Evolutionary conservation across 768 basidiomycete species (phyloP), one percentile per base, ranked within the genome.

Genomic region (Kwoniella sp.): DNA sequence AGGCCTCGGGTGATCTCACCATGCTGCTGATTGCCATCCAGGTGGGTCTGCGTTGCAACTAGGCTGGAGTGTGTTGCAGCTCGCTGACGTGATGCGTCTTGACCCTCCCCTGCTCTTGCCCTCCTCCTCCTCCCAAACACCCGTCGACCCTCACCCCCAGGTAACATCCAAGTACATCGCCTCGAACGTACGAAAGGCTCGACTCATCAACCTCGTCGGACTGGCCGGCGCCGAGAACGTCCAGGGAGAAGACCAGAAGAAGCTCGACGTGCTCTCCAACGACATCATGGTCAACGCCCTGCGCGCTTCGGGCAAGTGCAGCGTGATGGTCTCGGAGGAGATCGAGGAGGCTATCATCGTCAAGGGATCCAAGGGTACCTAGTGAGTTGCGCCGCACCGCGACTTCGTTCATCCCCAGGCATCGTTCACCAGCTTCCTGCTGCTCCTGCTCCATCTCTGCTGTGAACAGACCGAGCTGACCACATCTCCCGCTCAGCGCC

Each of bases 261-360:
- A 99, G 77, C 81, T 99, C 46, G 92, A 95, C 69, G 85, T 95
- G n/a, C 79, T 95, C 27, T 87, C 90, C 12, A 96, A 99, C 73
- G 92, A 99, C 73, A 99, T 99, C 80, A 98, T 99, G 95, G 82
- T 98, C 66, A 96, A 96, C 69, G 86, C 92, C 40, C 82, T 99
- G 28, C 83, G 89, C 34, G 92, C 92, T 3, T 92, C 88, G n/a
- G 90, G 95, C 46, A 95, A 91, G 81, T 88, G 85, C 6, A 87
- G 90, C 12, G 95, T 99, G 12, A 86, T 99, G 62, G 90, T 99
- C 57, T 92, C 90, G 15, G 95, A 99, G 75, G 92, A 96, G 70
- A 80, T 72, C 12, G 59, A 60, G 15, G 62, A 62, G 26, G 60
- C 66, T 32, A 64, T 63, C 28, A 53, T 65, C 17, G 62, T 68